Evolutionary conservation across 2,329 filamentous ascomycete genomes (phyloP), one percentile per base, ranked within the genome.

Genomic region (Ceratocystis colombiana): DNA sequence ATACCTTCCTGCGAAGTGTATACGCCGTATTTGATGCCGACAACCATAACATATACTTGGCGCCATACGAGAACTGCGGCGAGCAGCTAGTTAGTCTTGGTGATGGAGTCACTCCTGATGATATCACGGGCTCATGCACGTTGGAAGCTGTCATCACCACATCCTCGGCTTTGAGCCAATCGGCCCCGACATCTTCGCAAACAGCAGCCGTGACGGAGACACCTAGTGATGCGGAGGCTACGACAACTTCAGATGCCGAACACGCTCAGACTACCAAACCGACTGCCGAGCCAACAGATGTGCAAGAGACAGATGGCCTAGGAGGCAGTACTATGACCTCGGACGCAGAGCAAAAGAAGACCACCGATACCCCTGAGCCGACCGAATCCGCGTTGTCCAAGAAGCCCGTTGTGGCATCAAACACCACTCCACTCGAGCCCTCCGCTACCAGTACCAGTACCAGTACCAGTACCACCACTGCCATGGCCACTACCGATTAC

Each of bases 1-100:
- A 83, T 69, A 82, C 80, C 0, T 80, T 83, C 72, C 68, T 83
- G 68, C 77, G 81, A 33, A 80, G 78, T 10, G 79, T 79, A 3
- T 83, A 83, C 69, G 75, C 76, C 62, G 79, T 82, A 64, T 82
- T 82, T 64, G 81, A 83, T 69, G 77, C 81, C 67, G 78, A 79
- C 55, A 75, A 76, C 67, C 73, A 80, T 70, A 74, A 73, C 25
- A 74, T 81, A 37, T 80, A 79, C 74, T 73, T 83, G 68, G 77
- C 80, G 1, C 79, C 79, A 66, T 82, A 82, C 67, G 69, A 72
- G 41, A 81, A 82, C 74, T 83, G 80, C 71, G 80, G 79, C 68
- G 64, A 71, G 12, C 65, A 67, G 6, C 62, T 71, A 55, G 37
- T 64, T 25, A 44, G 64, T 20, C 59, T 69, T n/a, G 50, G 17